These are phyloP conservation scores for Apiotrichum sp. DNA, from an alignment of 1,284 basidiomycete genomes.

Conservation along the genomic window DNA sequence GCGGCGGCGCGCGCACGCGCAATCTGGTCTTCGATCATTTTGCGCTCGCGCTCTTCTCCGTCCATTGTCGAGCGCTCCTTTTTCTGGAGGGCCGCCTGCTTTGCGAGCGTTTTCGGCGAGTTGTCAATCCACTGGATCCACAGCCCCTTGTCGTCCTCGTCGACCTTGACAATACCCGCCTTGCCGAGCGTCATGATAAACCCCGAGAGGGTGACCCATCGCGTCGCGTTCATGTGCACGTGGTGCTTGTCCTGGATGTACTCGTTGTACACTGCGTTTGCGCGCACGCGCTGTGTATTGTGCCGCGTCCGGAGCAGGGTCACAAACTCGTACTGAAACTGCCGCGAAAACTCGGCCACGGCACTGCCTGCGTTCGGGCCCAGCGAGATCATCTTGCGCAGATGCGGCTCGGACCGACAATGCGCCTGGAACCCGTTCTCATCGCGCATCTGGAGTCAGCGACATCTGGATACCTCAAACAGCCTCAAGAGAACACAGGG, in stretches of 20 bases:
- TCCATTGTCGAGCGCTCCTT: slow-evolving; percentile 86
- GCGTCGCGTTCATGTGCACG: slow-evolving; percentile 96
- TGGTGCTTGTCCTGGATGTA: slow-evolving; percentile 93
- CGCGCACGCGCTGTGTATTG: slow-evolving; percentile 85
- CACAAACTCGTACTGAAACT: slow-evolving; percentile 92
- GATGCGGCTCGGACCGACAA: slow-evolving; percentile 53
- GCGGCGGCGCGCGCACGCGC: slow-evolving; percentile 60
- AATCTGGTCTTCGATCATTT: slow-evolving; percentile 88
- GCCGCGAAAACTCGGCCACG: slow-evolving; percentile 79
- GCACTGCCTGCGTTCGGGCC: slow-evolving; percentile 87
- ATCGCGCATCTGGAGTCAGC: slow-evolving; percentile 60
- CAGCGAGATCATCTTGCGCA: slow-evolving; percentile 92
- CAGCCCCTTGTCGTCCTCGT: slow-evolving; percentile 97
- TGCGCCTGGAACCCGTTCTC: slow-evolving; percentile 78
- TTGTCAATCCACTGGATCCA: slow-evolving; percentile 97
- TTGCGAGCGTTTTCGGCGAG: slow-evolving; percentile 83
- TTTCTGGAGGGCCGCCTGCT: slow-evolving; percentile 83
- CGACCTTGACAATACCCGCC: slow-evolving; percentile 79
- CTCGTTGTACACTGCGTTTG: slow-evolving; percentile 96
- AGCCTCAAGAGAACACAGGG: too few relatives aligned
- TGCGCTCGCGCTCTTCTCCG: slow-evolving; percentile 88
- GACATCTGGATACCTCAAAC: too few relatives aligned
- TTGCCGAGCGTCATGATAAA: slow-evolving; percentile 89
- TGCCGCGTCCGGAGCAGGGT: slow-evolving; percentile 67
- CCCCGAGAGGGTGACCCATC: slow-evolving; percentile 94